Evolutionary conservation across 1,284 basidiomycete species (phyloP).

Genomic region (Cutaneotrichosporon curvatum): DNA sequence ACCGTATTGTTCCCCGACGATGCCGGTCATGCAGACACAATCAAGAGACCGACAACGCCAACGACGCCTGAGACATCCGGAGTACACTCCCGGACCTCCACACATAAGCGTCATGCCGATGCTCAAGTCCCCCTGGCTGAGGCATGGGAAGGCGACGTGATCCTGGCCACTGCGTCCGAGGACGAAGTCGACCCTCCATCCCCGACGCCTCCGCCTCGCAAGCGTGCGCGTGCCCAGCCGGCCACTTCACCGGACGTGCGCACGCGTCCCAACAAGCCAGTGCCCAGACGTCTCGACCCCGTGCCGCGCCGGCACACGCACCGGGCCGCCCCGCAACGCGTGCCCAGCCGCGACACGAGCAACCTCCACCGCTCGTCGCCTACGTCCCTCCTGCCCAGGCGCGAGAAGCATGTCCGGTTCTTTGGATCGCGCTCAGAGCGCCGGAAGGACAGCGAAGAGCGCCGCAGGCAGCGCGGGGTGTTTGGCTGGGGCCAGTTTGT

Average conservation of each 20-base stretch:
- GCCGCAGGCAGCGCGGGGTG: neutral
- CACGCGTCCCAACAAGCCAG: neutral
- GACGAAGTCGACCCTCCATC: neutral
- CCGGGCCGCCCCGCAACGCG: neutral
- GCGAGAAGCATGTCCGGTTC: conserved; percentile 1
- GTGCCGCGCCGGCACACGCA: neutral
- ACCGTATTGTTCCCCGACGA: too few species aligned
- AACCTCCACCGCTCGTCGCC: conserved; percentile 4
- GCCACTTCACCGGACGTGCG: neutral
- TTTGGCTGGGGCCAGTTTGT: neutral
- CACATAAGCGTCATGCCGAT: too few species aligned
- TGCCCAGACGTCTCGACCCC: neutral
- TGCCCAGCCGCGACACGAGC: neutral
- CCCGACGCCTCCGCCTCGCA: neutral
- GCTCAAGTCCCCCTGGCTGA: neutral
- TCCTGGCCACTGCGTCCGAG: neutral
- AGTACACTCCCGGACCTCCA: too few species aligned
- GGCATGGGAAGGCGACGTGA: neutral
- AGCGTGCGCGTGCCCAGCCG: neutral
- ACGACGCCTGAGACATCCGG: too few species aligned
- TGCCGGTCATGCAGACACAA: too few species aligned
- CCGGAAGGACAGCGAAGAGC: neutral
- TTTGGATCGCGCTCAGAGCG: neutral
- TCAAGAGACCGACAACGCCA: too few species aligned
- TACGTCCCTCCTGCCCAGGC: neutral